Percentiles rank a stretch among this genome's conserved stretches.
These are phyloP conservation scores for Jimgerdemannia flammicorona DNA, from an alignment of 192 early-diverging fungal genomes.

Conservation along the genomic window DNA sequence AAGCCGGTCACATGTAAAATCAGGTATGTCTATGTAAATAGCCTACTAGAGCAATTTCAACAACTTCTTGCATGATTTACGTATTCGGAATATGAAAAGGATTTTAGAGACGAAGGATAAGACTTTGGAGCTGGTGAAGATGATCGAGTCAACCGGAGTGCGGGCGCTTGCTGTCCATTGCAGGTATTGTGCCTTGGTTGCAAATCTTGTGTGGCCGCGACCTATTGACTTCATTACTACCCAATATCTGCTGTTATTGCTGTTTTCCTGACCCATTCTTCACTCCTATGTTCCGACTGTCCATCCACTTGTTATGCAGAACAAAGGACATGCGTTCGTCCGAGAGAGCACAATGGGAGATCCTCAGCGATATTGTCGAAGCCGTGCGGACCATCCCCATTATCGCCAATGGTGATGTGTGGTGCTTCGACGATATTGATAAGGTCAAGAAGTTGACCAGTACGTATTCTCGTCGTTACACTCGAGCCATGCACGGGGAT, in stretches of 20 bases:
- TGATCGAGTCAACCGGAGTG: slow-evolving; percentile 84
- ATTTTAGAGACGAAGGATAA: slow-evolving; percentile 70
- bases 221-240: neutral
- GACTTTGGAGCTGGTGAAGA: slow-evolving; percentile 76
- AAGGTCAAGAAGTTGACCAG: slow-evolving; percentile 55
- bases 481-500: no score
- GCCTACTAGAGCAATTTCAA: slow-evolving; percentile 11
- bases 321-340: slow-evolving; percentile 73
- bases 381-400: slow-evolving; percentile 72
- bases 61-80: slow-evolving; percentile 11
- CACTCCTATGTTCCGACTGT: neutral
- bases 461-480: slow-evolving; percentile 13
- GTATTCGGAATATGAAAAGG: slow-evolving; percentile 14
- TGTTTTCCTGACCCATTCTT: neutral
- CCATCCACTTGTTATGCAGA: slow-evolving; percentile 20
- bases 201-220: neutral
- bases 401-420: slow-evolving; percentile 93
- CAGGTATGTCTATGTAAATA: slow-evolving; percentile 31
- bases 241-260: no score
- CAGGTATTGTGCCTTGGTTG: slow-evolving; percentile 35
- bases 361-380: slow-evolving; percentile 68
- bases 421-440: slow-evolving; percentile 55
- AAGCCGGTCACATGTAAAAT: slow-evolving; percentile 91
- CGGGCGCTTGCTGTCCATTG: slow-evolving; percentile 89
- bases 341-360: slow-evolving; percentile 81